These are phyloP conservation scores for Xylaria curta DNA, from an alignment of 495 filamentous ascomycete species.

Conservation along the genomic window DNA sequence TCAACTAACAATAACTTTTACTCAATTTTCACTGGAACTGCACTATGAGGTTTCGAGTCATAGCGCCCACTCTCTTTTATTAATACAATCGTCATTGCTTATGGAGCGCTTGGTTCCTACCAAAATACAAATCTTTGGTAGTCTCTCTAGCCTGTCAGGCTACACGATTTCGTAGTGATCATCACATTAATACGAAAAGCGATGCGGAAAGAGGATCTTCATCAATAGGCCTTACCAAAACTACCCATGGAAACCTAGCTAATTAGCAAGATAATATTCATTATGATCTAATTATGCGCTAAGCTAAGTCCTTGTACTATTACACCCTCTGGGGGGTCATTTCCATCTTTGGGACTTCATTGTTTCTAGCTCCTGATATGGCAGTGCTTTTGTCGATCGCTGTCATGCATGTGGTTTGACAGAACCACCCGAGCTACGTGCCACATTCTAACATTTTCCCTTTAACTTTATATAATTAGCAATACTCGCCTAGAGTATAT, in stretches of 20 bases:
- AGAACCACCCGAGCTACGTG: not conserved
- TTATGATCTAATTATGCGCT: not conserved
- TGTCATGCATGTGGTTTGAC: conserved; percentile 13
- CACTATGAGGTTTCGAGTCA: not conserved
- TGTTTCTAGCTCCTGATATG: not conserved
- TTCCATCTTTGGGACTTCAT: conserved; percentile 11
- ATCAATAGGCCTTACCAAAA: conserved; percentile 4
- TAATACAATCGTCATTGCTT: not conserved
- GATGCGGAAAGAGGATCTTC: not conserved
- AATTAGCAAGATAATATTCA: conserved; percentile 12
- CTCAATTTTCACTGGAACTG: not conserved
- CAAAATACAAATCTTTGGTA: not conserved
- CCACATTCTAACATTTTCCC: not conserved
- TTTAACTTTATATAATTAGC: not conserved
- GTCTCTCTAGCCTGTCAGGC: not conserved
- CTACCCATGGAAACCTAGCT: not conserved
- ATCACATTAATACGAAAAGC: conserved; percentile 10
- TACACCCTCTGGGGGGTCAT: not conserved
- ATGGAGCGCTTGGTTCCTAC: not conserved
- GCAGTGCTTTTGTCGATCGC: conserved; percentile 18
- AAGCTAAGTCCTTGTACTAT: conserved; percentile 5
- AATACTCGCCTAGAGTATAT: not conserved
- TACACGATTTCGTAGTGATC: conserved; percentile 18
- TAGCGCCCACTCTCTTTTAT: not conserved
- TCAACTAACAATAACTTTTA: too few species aligned